These are phyloP conservation scores for Sequoiadendron giganteum DNA, from an alignment of 75 land plant species.

Conservation along the genomic window DNA sequence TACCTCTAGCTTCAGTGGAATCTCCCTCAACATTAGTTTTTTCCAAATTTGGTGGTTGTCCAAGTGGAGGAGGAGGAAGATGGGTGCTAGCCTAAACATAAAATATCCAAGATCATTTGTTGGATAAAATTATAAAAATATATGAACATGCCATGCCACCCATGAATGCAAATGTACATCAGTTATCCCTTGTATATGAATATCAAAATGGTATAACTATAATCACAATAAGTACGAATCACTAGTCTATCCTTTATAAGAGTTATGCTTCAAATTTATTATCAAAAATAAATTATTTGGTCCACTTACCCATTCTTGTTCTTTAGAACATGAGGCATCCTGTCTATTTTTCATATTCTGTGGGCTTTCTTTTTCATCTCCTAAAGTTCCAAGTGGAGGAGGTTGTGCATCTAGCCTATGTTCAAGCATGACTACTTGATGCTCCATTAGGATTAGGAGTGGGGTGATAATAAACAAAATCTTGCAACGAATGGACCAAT, in stretches of 20 bases:
- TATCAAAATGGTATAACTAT: too few species aligned
- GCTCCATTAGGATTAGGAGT: conserved; percentile 89
- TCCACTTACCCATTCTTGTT: conserved; percentile 21
- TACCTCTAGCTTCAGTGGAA: conserved; percentile 23
- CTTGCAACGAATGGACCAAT: conserved; percentile 42
- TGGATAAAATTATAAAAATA: not conserved
- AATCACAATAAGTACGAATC: not conserved
- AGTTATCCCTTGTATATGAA: not conserved
- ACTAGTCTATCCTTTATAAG: not conserved
- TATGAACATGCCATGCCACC: not conserved
- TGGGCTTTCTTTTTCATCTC: conserved; percentile 25
- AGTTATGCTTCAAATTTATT: not conserved
- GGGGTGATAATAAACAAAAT: conserved; percentile 94
- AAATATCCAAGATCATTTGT: not conserved
- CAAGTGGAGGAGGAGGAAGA: too few species aligned
- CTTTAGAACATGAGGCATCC: conserved; percentile 8
- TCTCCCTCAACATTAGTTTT: conserved; percentile 27
- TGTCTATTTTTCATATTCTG: conserved; percentile 14
- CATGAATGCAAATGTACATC: not conserved
- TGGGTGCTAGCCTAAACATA: conserved; percentile 29
- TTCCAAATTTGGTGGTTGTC: conserved; percentile 35
- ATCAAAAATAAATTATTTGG: too few species aligned
- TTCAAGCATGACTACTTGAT: conserved; percentile 46
- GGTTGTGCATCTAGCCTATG: conserved; percentile 53
- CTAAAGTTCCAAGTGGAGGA: conserved; percentile 64